Percentiles rank a stretch among this genome's conserved stretches.
phyloP scores from a whole-genome alignment of 2,329 filamentous ascomycete species.

The Parastagonospora nodorum region DNA sequence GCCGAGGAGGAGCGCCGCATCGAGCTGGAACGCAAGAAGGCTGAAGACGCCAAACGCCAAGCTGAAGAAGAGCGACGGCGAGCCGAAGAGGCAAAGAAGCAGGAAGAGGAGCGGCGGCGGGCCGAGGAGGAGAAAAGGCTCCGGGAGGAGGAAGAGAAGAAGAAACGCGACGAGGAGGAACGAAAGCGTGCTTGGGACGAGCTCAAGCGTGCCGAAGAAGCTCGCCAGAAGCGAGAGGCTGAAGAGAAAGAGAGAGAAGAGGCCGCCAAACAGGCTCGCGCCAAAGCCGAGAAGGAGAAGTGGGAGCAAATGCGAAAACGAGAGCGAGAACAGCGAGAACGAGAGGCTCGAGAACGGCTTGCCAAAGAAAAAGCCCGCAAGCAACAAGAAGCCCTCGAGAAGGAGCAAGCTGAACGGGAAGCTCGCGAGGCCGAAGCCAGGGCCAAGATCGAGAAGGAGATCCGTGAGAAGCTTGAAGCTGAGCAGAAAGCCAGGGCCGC shows the following conservation, averaged over 20 bases:
- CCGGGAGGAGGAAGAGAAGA: conserved; percentile 51
- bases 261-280: conserved; percentile 51
- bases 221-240: conserved; percentile 33
- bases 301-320: conserved; percentile 57
- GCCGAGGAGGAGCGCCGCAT: conserved; percentile 53
- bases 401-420: conserved; percentile 46
- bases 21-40: conserved; percentile 56
- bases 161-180: conserved; percentile 50
- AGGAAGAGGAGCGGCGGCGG: conserved; percentile 46
- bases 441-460: conserved; percentile 48
- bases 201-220: conserved; percentile 44
- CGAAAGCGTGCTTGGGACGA: conserved; percentile 53
- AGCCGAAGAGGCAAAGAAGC: conserved; percentile 36
- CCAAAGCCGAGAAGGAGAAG: conserved; percentile 56
- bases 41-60: conserved; percentile 28
- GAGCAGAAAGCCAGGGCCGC: conserved; percentile 46
- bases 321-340: conserved; percentile 55
- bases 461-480: conserved; percentile 48
- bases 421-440: conserved; percentile 43
- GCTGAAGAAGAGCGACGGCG: conserved; percentile 48
- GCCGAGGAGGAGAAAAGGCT: conserved; percentile 45
- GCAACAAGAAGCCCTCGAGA: conserved; percentile 49
- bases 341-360: conserved; percentile 53
- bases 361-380: conserved; percentile 47
- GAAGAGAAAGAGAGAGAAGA: conserved; percentile 56